Evolutionary conservation across 768 basidiomycete genomes (phyloP).

Genomic region (Amanita exitialis): DNA sequence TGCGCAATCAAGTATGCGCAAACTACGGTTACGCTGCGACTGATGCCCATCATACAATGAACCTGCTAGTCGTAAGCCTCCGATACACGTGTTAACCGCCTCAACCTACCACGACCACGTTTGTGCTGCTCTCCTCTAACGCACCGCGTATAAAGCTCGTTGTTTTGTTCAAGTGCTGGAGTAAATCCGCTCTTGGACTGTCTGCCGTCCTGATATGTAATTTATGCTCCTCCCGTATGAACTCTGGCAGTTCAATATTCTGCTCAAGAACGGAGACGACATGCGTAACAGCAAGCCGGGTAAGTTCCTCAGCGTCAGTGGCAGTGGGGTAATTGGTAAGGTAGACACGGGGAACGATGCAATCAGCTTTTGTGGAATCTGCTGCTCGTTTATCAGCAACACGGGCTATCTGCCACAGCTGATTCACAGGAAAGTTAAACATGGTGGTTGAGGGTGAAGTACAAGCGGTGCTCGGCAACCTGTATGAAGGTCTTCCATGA

Average conservation of each 20-base stretch:
- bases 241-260: constrained; percentile 32
- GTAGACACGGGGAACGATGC: constrained; percentile 41
- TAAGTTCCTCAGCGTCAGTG: constrained; percentile 33
- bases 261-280: constrained; percentile 56
- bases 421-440: constrained; percentile 24
- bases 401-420: constrained; percentile 17
- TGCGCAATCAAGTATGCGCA: constrained; percentile 60
- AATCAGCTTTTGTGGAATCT: constrained; percentile 1
- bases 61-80: constrained; percentile 33
- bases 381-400: constrained; percentile 4
- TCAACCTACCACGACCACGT: constrained; percentile 40
- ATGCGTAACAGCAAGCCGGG: constrained; percentile 59
- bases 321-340: constrained; percentile 56
- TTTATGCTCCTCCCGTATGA: constrained; percentile 27
- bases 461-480: constrained; percentile 3
- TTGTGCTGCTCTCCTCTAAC: constrained; percentile 19
- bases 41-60: constrained; percentile 70
- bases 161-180: too few relatives aligned
- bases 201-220: constrained; percentile 32
- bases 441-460: constrained; percentile 12
- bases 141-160: too few relatives aligned
- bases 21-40: constrained; percentile 66
- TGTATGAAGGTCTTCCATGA: neutral
- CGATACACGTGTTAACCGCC: neutral
- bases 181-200: too few relatives aligned